These are phyloP conservation scores for Vanrija pseudolonga DNA, from an alignment of 1,284 basidiomycete genomes.

Conservation along the genomic window DNA sequence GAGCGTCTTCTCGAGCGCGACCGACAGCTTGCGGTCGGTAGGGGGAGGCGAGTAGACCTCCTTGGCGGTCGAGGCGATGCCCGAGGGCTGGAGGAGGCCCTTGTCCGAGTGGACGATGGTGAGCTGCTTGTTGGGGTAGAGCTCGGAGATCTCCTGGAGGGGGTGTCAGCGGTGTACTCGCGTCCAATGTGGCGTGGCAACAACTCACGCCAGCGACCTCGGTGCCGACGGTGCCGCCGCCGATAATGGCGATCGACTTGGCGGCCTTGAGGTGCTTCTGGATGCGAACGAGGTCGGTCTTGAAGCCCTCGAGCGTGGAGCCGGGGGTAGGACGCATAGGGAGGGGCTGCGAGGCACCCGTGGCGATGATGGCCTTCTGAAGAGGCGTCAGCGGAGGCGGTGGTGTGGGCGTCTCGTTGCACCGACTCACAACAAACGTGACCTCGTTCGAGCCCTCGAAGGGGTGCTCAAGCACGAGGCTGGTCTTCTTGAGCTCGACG, in stretches of 20 bases:
- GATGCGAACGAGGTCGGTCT: slow-evolving; percentile 22
- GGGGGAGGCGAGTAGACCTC: slow-evolving; percentile 22
- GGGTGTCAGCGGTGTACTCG: background rate
- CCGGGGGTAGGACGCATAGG: slow-evolving; percentile 42
- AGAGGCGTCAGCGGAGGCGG: background rate
- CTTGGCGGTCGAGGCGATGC: slow-evolving; percentile 4
- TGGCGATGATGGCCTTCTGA: slow-evolving; percentile 43
- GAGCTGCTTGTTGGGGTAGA: slow-evolving; percentile 30
- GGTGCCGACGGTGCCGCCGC: slow-evolving; percentile 52
- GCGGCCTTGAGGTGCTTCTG: slow-evolving; percentile 41
- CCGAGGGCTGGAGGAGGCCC: slow-evolving; percentile 25
- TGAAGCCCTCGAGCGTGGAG: slow-evolving; percentile 22
- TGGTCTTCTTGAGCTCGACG: slow-evolving; percentile 35
- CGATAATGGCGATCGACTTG: slow-evolving; percentile 43
- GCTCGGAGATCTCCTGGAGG: slow-evolving; percentile 22
- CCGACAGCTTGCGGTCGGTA: slow-evolving; percentile 30
- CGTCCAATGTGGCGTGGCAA: background rate
- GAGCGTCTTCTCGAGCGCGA: slow-evolving; percentile 35
- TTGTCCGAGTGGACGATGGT: slow-evolving; percentile 28
- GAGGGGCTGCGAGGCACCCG: slow-evolving; percentile 39
- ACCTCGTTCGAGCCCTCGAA: slow-evolving; percentile 45
- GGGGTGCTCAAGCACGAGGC: slow-evolving; percentile 40
- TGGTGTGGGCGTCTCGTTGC: background rate
- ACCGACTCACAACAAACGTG: slow-evolving; percentile 42
- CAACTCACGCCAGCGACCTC: slow-evolving; percentile 50